phyloP scores from a whole-genome alignment of 176 grass and related monocot genomes.

The Oryza glumipatula region DNA sequence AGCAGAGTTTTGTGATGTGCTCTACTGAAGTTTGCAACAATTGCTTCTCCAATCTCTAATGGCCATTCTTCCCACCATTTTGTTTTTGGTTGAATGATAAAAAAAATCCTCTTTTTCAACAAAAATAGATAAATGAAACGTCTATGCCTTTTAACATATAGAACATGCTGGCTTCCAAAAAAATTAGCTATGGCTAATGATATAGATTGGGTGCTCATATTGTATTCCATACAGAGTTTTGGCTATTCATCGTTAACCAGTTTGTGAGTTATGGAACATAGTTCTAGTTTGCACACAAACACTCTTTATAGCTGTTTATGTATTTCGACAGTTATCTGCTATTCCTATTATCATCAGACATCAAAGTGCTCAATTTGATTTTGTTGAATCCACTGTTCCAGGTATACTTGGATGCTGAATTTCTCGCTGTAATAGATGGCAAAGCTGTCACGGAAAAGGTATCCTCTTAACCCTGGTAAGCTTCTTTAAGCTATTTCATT shows the following conservation, averaged over 20 bases:
- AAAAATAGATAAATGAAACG: not conserved
- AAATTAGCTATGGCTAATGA: slow-evolving; percentile 21
- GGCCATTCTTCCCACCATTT: slow-evolving; percentile 5
- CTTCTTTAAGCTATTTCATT: slow-evolving; percentile 43
- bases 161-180: slow-evolving; percentile 19
- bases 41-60: not conserved
- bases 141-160: slow-evolving; percentile 18
- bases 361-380: slow-evolving; percentile 31
- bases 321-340: slow-evolving; percentile 26
- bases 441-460: slow-evolving; percentile 66
- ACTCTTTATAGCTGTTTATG: not conserved
- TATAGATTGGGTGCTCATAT: slow-evolving; percentile 4
- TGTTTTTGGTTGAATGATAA: not conserved
- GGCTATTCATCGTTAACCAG: slow-evolving; percentile 14
- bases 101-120: not conserved
- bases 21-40: slow-evolving; percentile 27
- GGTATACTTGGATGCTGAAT: slow-evolving; percentile 75
- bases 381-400: slow-evolving; percentile 37
- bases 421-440: slow-evolving; percentile 52
- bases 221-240: slow-evolving; percentile 20
- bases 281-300: slow-evolving; percentile 13
- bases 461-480: slow-evolving; percentile 64
- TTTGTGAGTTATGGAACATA: slow-evolving; percentile 6
- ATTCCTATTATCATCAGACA: slow-evolving; percentile 22
- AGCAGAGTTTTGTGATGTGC: not conserved